Conservation (phyloP, 1,284 basidiomycete species). For the Ceratobasidium papillatum region DNA sequence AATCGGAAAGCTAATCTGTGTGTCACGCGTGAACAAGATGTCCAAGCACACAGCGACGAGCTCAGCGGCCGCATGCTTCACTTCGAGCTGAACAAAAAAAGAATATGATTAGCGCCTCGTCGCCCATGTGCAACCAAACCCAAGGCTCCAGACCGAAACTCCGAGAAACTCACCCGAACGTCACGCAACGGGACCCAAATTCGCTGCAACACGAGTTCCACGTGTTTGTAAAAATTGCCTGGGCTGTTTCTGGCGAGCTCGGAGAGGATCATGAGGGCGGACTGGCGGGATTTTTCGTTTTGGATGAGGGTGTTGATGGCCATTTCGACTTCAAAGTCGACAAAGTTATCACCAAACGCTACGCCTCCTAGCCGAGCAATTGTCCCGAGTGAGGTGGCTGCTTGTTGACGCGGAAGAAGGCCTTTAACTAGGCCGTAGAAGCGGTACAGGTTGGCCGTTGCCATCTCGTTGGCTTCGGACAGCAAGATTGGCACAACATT, state of each 20-base stretch:
- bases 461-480: slow-evolving; percentile 28
- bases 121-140: not conserved
- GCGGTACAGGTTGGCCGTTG: slow-evolving; percentile 22
- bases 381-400: slow-evolving; percentile 11
- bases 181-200: slow-evolving; percentile 83
- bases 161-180: slow-evolving; percentile 16
- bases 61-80: slow-evolving; percentile 35
- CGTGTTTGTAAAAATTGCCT: slow-evolving; percentile 85
- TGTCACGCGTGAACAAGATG: slow-evolving; percentile 30
- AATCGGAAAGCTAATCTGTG: slow-evolving; percentile 18
- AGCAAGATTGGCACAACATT: slow-evolving; percentile 18
- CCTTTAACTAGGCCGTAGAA: slow-evolving; percentile 20
- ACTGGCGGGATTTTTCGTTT: slow-evolving; percentile 27
- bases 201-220: slow-evolving; percentile 87
- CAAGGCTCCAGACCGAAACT: not conserved
- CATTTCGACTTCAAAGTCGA: slow-evolving; percentile 28
- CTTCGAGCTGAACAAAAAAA: slow-evolving; percentile 10
- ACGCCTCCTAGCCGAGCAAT: slow-evolving; percentile 2
- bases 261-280: slow-evolving; percentile 23
- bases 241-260: slow-evolving; percentile 82
- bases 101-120: slow-evolving; percentile 22
- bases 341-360: slow-evolving; percentile 22
- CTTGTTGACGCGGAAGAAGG: slow-evolving; percentile 24
- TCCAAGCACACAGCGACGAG: slow-evolving; percentile 34
- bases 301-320: slow-evolving; percentile 29